Evolutionary conservation across 2,329 filamentous ascomycete species (phyloP).

Genomic region (Tothia fuscella): DNA sequence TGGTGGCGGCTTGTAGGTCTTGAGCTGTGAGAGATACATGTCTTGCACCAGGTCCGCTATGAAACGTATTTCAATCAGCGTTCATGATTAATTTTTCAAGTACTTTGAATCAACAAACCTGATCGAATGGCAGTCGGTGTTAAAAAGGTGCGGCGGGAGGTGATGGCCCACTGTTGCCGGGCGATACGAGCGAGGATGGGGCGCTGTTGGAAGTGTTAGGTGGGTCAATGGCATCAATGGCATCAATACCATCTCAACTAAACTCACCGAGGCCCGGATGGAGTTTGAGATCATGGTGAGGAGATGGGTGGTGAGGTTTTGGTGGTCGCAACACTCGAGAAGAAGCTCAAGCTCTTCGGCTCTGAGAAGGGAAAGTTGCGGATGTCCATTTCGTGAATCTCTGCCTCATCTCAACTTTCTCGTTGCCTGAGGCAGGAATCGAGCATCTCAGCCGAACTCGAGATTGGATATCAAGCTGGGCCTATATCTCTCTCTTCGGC

Average conservation of each 20-base stretch:
- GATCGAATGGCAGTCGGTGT: constrained; percentile 47
- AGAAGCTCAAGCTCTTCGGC: neutral
- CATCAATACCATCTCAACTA: constrained; percentile 8
- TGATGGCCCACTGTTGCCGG: constrained; percentile 43
- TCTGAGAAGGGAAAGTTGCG: neutral
- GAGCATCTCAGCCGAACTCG: no score
- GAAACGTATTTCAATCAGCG: constrained; percentile 9
- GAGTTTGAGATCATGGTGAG: constrained; percentile 47
- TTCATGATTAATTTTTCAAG: neutral
- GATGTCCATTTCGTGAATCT: neutral
- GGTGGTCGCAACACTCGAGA: constrained; percentile 1
- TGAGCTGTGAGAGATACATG: constrained; percentile 92
- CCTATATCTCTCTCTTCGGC: no score
- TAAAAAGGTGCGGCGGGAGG: constrained; percentile 53
- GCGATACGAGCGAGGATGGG: constrained; percentile 48
- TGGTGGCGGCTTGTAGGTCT: constrained; percentile 78
- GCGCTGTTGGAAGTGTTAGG: constrained; percentile 36
- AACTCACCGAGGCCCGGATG: constrained; percentile 47
- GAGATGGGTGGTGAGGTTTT: constrained; percentile 1
- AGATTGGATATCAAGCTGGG: no score
- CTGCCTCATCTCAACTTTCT: no score
- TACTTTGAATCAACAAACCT: constrained; percentile 35
- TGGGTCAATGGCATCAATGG: constrained; percentile 11
- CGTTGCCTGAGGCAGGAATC: no score
- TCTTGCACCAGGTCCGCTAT: constrained; percentile 95